Percentiles rank a stretch among this genome's conserved stretches.
These are phyloP conservation scores for Zea luxurians DNA, from an alignment of 176 grass and related monocot genomes.

Conservation along the genomic window DNA sequence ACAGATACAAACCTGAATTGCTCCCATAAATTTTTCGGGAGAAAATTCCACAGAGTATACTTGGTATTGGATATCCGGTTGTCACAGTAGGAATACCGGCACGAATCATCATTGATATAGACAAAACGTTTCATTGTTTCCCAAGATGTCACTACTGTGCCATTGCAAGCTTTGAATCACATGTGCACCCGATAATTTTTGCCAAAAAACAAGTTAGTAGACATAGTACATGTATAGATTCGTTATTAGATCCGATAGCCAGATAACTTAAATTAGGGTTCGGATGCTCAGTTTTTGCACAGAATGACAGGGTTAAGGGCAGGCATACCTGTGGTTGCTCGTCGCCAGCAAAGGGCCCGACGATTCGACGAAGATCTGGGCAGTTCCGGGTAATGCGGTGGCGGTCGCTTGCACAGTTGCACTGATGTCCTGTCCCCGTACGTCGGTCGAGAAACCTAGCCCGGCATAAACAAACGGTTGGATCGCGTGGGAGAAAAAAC, in stretches of 20 bases:
- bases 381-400: background rate
- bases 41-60: slow-evolving; percentile 82
- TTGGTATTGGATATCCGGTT: slow-evolving; percentile 92
- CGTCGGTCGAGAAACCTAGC: too few relatives aligned
- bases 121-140: slow-evolving; percentile 71
- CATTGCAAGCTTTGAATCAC: slow-evolving; percentile 3
- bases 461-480: too few relatives aligned
- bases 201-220: too few relatives aligned
- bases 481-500: too few relatives aligned
- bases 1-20: slow-evolving; percentile 76
- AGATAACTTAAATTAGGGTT: background rate
- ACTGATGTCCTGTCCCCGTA: too few relatives aligned
- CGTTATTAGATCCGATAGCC: background rate
- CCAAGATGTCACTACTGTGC: slow-evolving; percentile 30
- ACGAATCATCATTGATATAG: slow-evolving; percentile 71
- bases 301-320: background rate
- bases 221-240: too few relatives aligned
- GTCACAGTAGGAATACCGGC: slow-evolving; percentile 47
- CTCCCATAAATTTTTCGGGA: slow-evolving; percentile 86
- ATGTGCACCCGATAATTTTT: too few relatives aligned
- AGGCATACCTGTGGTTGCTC: background rate
- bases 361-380: background rate
- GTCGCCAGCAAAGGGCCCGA: background rate
- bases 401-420: background rate
- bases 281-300: background rate